Evolutionary conservation across 2,329 filamentous ascomycete species (phyloP).

Genomic region (Fusarium nematophilum): DNA sequence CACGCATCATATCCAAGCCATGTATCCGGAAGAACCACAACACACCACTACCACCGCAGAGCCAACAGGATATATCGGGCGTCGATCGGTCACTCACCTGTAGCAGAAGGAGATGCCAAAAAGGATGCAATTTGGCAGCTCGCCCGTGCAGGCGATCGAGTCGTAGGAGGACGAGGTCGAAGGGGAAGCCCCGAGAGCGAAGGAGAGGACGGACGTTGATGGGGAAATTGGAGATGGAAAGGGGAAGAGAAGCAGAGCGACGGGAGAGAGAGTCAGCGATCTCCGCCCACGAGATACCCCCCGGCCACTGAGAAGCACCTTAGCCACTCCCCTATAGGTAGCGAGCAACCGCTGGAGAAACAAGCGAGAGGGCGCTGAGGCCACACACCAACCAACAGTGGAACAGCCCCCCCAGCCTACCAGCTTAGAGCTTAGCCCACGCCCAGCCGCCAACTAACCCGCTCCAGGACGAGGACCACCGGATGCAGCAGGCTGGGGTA

Average conservation of each 20-base stretch:
- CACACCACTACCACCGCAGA: conserved; percentile 17
- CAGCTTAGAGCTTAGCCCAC: background rate
- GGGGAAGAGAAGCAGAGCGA: conserved; percentile 39
- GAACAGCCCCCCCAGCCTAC: conserved; percentile 15
- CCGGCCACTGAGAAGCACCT: conserved; percentile 14
- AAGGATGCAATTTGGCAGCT: conserved; percentile 31
- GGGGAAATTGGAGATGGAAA: conserved; percentile 38
- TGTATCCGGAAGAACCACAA: conserved; percentile 22
- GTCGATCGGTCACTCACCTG: conserved; percentile 31
- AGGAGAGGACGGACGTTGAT: conserved; percentile 36
- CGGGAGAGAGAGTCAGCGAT: conserved; percentile 26
- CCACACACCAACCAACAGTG: conserved; percentile 30
- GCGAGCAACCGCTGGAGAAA: conserved; percentile 34
- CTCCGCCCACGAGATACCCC: conserved; percentile 23
- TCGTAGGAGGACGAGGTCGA: conserved; percentile 34
- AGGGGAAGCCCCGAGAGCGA: conserved; percentile 33
- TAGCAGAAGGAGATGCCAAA: conserved; percentile 37
- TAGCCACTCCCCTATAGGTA: conserved; percentile 13
- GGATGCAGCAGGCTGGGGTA: conserved; percentile 36
- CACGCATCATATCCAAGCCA: conserved; percentile 22
- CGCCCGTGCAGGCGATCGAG: conserved; percentile 28
- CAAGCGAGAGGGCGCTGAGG: conserved; percentile 32
- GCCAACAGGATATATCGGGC: conserved; percentile 1
- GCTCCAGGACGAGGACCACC: conserved; percentile 20
- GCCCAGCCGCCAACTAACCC: conserved; percentile 8